Evolutionary conservation across 202 grass and related monocot species (phyloP).

Genomic region (Zizania palustris): DNA sequence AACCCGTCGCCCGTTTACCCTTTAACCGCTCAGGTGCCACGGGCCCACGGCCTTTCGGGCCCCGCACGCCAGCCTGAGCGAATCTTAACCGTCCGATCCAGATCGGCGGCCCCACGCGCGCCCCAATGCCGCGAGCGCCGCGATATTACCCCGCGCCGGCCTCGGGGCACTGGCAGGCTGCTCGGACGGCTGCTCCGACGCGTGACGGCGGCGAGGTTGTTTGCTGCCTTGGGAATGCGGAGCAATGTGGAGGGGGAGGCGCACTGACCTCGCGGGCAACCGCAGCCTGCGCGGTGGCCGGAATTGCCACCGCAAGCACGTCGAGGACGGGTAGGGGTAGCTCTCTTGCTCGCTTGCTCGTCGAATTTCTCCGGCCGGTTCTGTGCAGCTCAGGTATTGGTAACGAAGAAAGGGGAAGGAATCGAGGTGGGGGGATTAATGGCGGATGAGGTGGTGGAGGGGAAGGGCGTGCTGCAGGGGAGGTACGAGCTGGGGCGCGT

Average conservation of each 20-base stretch:
- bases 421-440: neutral
- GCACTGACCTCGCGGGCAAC: slow-evolving; percentile 56
- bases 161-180: neutral
- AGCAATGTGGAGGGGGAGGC: slow-evolving; percentile 48
- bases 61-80: neutral
- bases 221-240: slow-evolving; percentile 47
- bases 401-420: neutral
- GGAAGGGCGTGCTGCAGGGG: slow-evolving; percentile 54
- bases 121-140: slow-evolving; percentile 1
- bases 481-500: slow-evolving; percentile 77
- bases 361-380: neutral
- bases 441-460: slow-evolving; percentile 50
- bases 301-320: slow-evolving; percentile 75
- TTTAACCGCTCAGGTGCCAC: neutral
- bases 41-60: neutral
- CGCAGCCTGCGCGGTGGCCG: slow-evolving; percentile 50
- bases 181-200: neutral
- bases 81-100: neutral
- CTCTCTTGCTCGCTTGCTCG: neutral
- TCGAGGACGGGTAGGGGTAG: slow-evolving; percentile 64
- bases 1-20: neutral
- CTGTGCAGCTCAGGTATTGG: neutral
- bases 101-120: neutral
- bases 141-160: slow-evolving; percentile 26
- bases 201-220: neutral